Percentiles rank a stretch among this genome's conserved stretches.
These are phyloP conservation scores for Xylaria longipes DNA, from an alignment of 495 filamentous ascomycete species.

Conservation along the genomic window DNA sequence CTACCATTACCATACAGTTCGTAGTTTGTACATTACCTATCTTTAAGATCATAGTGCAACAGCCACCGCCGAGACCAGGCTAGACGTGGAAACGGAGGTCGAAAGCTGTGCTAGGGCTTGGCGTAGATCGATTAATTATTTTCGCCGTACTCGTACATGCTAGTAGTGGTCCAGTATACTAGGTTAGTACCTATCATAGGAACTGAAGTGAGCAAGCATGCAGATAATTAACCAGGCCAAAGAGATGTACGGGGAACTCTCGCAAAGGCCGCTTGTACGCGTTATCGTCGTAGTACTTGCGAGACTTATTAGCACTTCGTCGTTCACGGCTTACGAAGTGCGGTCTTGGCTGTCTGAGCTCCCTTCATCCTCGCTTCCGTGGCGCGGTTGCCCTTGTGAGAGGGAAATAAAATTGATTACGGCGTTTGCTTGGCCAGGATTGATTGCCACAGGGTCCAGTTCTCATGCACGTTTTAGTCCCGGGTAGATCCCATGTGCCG, in stretches of 20 bases:
- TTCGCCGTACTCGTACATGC: background rate
- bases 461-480: background rate
- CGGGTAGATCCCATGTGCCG: constrained; percentile 6
- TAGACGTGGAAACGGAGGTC: too few relatives aligned
- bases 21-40: background rate
- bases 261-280: background rate
- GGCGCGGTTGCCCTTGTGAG: background rate
- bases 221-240: background rate
- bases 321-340: constrained; percentile 2
- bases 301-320: background rate
- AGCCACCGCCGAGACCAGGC: constrained; percentile 1
- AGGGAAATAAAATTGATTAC: background rate
- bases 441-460: background rate
- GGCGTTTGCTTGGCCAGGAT: background rate
- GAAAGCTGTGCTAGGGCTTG: constrained; percentile 12
- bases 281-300: background rate
- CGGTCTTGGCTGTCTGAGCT: constrained; percentile 19
- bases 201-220: background rate
- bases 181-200: background rate
- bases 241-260: background rate
- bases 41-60: background rate
- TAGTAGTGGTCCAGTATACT: background rate
- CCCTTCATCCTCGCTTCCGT: background rate
- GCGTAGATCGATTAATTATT: background rate
- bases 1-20: background rate